A percentile compares a stretch with the other conserved stretches of the same genome.
Evolutionary conservation across 345 rosid species (phyloP).

Genomic region (Rhodamnia argentea): DNA sequence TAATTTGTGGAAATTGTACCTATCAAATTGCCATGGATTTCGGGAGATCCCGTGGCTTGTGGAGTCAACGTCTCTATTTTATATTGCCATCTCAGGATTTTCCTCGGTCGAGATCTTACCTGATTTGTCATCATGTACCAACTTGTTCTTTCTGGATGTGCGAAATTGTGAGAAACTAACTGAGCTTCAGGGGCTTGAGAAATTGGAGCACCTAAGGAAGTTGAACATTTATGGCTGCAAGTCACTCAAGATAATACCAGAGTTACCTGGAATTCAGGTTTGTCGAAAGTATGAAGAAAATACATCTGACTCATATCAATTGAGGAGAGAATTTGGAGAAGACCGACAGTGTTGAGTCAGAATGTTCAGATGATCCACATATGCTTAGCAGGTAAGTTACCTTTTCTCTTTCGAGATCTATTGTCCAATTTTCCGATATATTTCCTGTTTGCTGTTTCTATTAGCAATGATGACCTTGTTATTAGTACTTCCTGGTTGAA

Average conservation of each 20-base stretch:
- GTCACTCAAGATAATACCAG: not conserved
- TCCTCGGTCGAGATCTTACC: not conserved
- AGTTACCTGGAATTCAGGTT: fast-evolving
- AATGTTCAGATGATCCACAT: no score
- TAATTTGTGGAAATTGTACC: not conserved
- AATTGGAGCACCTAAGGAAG: not conserved
- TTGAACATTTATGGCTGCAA: not conserved
- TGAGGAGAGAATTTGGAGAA: no score
- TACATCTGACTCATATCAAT: no score
- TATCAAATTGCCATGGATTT: no score
- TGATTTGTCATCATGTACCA: not conserved
- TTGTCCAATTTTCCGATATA: no score
- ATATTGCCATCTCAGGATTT: not conserved
- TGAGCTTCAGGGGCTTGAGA: not conserved
- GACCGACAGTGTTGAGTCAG: no score
- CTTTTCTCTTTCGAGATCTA: not conserved
- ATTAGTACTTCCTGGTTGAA: not conserved
- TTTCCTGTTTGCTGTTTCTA: not conserved
- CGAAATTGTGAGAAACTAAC: not conserved
- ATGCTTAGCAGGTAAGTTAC: not conserved
- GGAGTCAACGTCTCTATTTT: not conserved
- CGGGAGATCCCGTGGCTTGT: not conserved
- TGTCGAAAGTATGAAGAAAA: not conserved
- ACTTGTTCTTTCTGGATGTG: not conserved
- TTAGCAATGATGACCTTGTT: no score